phyloP scores from a whole-genome alignment of 164 flowering plant species.

The Malania oleifera region DNA sequence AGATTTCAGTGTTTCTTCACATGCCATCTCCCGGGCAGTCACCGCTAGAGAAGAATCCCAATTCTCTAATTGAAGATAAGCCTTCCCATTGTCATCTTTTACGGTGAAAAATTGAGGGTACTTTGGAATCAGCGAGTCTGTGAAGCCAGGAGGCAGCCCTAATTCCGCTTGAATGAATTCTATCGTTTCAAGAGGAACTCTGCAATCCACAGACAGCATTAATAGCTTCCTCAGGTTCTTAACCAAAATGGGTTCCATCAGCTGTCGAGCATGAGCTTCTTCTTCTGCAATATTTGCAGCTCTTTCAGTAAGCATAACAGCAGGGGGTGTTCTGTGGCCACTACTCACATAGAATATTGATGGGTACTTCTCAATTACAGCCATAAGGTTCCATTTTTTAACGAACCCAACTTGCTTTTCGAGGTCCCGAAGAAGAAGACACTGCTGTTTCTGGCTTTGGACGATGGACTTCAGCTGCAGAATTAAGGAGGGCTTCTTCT shows the following conservation, averaged over 20 bases:
- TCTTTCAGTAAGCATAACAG: conserved; percentile 56
- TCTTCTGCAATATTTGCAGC: conserved; percentile 49
- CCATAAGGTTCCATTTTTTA: conserved; percentile 87
- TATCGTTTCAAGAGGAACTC: conserved; percentile 65
- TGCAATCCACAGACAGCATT: conserved; percentile 88
- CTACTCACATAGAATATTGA: conserved; percentile 64
- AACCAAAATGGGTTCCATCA: conserved; percentile 84
- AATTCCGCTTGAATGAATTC: conserved; percentile 49
- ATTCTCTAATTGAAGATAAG: conserved; percentile 59
- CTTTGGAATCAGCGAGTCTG: conserved; percentile 52
- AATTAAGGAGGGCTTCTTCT: conserved; percentile 79
- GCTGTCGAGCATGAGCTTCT: conserved; percentile 39
- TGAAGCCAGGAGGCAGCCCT: conserved; percentile 73
- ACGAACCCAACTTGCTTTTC: conserved; percentile 91
- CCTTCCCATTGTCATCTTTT: conserved; percentile 50
- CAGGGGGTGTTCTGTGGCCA: conserved; percentile 51
- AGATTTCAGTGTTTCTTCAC: conserved; percentile 23
- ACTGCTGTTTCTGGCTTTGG: conserved; percentile 46
- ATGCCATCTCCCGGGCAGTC: conserved; percentile 67
- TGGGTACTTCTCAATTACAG: conserved; percentile 78
- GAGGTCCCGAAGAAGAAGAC: conserved; percentile 62
- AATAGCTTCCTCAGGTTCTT: conserved; percentile 77
- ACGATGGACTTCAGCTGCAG: conserved; percentile 68
- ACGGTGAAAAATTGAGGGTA: conserved; percentile 67
- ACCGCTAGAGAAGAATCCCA: conserved; percentile 89